Conservation (phyloP, 768 basidiomycete genomes). For the Suillus clintonianus region DNA sequence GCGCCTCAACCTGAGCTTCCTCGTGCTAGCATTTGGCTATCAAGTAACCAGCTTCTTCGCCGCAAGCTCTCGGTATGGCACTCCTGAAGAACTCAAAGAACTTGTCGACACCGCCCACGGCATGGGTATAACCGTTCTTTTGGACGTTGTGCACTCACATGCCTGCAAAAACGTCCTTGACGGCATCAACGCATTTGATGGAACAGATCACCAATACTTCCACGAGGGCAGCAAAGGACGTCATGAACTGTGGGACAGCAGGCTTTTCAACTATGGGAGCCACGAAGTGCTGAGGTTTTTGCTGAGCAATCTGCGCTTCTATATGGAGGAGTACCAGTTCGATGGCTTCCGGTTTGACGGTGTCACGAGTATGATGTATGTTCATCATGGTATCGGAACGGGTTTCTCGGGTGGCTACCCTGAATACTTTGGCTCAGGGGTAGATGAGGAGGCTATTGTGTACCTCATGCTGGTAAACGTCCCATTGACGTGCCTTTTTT, state of each 20-base stretch:
- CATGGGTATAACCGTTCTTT: slow-evolving; percentile 88
- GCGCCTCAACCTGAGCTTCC: background rate
- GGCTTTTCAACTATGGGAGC: slow-evolving; percentile 93
- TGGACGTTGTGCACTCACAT: slow-evolving; percentile 98
- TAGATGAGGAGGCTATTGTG: slow-evolving; percentile 87
- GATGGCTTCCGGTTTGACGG: slow-evolving; percentile 99
- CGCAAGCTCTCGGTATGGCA: slow-evolving; percentile 93
- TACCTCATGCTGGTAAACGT: slow-evolving; percentile 93
- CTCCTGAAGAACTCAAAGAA: slow-evolving; percentile 93
- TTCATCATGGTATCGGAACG: slow-evolving; percentile 95
- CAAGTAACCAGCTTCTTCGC: slow-evolving; percentile 98
- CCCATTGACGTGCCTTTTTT: background rate
- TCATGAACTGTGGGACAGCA: slow-evolving; percentile 97
- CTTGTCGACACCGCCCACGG: slow-evolving; percentile 94
- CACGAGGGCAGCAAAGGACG: slow-evolving; percentile 89
- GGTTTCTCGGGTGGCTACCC: slow-evolving; percentile 98
- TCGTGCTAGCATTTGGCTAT: slow-evolving; percentile 85
- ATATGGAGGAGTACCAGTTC: slow-evolving; percentile 92
- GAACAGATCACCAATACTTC: slow-evolving; percentile 97
- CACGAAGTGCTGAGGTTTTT: slow-evolving; percentile 96
- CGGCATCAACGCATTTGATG: slow-evolving; percentile 94
- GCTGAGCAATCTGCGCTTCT: slow-evolving; percentile 92
- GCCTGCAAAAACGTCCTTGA: slow-evolving; percentile 97
- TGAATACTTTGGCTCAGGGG: slow-evolving; percentile 89
- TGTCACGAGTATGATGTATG: slow-evolving; percentile 99